Conservation (phyloP, 2,329 filamentous ascomycete genomes). For the Aureobasidium pullulans region DNA sequence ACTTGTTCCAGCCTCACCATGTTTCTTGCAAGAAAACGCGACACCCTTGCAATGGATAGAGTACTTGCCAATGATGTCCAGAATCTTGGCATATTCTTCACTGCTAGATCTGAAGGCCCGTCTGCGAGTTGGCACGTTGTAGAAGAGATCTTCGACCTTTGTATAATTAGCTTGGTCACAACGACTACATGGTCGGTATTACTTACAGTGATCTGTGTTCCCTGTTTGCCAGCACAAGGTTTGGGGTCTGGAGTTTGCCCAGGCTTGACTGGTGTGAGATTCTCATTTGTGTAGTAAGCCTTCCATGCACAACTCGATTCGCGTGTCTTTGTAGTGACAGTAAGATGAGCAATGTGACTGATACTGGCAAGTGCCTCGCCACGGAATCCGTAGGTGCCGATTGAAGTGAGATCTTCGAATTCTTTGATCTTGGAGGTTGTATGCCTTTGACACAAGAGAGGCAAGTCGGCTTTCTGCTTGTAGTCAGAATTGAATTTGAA, state of each 20-base stretch:
- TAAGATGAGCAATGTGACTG: constrained; percentile 93
- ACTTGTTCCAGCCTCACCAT: constrained; percentile 76
- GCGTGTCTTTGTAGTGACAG: constrained; percentile 87
- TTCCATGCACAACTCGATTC: constrained; percentile 85
- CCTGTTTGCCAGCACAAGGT: constrained; percentile 75
- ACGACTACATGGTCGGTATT: not conserved
- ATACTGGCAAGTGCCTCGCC: constrained; percentile 96
- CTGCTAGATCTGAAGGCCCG: constrained; percentile 84
- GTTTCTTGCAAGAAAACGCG: constrained; percentile 93
- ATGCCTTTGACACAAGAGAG: constrained; percentile 89
- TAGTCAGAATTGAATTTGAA: constrained; percentile 16
- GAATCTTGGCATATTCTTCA: constrained; percentile 96
- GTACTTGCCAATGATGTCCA: constrained; percentile 89
- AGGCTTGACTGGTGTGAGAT: constrained; percentile 73
- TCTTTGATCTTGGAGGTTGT: constrained; percentile 92
- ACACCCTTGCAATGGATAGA: constrained; percentile 88
- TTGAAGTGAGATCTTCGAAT: constrained; percentile 85
- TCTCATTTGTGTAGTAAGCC: constrained; percentile 78
- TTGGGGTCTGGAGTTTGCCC: constrained; percentile 82
- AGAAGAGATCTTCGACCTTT: constrained; percentile 87
- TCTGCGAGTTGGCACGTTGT: constrained; percentile 84
- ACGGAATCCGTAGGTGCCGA: constrained; percentile 94
- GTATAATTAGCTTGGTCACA: not conserved
- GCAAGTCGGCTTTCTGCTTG: constrained; percentile 73
- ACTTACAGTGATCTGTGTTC: constrained; percentile 79